Percentiles rank a stretch among this genome's conserved stretches.
Conservation (phyloP, 176 grass and related monocot species). For the Triticum urartu region DNA sequence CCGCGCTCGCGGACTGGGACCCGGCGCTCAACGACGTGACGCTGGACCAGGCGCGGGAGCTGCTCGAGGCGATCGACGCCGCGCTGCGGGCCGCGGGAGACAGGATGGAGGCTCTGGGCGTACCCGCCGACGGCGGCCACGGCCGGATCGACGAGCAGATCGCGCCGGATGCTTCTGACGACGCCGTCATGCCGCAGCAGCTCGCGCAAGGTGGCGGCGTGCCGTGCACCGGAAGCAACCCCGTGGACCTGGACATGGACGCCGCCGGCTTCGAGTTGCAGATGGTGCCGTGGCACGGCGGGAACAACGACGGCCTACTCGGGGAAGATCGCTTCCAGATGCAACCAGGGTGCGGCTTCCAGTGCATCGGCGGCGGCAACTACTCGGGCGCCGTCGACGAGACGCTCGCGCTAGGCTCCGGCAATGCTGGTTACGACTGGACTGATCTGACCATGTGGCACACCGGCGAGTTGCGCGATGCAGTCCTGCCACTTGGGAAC, state of each 20-base stretch:
- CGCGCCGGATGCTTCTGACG: neutral
- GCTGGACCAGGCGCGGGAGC: neutral
- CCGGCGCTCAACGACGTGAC: neutral
- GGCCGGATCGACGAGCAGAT: neutral
- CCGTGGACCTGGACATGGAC: neutral
- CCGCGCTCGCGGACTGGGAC: constrained; percentile 5
- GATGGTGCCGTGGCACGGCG: neutral
- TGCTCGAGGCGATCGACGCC: constrained; percentile 12
- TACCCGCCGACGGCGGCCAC: neutral
- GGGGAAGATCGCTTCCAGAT: neutral
- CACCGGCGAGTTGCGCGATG: neutral
- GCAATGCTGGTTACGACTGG: neutral
- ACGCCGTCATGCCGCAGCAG: neutral
- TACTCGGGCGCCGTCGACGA: neutral
- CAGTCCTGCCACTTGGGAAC: neutral
- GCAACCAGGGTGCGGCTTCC: neutral
- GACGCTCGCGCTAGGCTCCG: neutral
- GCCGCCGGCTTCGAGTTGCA: neutral
- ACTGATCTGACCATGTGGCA: neutral
- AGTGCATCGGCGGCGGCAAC: neutral
- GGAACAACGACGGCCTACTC: neutral
- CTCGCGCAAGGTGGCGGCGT: neutral
- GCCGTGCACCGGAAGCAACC: neutral
- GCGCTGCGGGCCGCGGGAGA: neutral
- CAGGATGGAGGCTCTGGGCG: neutral